Evolutionary conservation across 306 rosid genomes (phyloP).

Genomic region (Echinosophora koreensis): DNA sequence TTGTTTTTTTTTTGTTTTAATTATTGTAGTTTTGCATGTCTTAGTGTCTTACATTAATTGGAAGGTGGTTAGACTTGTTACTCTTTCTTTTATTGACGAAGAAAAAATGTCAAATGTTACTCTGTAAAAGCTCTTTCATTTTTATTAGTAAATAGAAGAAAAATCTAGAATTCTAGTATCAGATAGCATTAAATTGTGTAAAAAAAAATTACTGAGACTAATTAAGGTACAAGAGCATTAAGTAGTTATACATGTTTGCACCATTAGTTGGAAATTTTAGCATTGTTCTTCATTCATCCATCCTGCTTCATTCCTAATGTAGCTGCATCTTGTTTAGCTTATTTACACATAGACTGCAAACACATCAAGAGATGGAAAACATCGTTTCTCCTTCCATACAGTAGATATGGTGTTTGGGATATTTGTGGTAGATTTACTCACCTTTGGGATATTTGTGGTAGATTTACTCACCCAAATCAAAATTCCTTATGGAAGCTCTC

Average conservation of each 20-base stretch:
- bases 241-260: constrained; percentile 30
- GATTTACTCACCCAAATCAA: neutral
- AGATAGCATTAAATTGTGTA: constrained; percentile 9
- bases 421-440: neutral
- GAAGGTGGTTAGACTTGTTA: neutral
- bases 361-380: constrained; percentile 22
- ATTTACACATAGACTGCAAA: constrained; percentile 7
- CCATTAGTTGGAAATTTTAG: constrained; percentile 11
- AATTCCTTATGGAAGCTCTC: neutral
- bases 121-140: neutral
- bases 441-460: neutral
- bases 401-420: neutral
- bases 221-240: constrained; percentile 2
- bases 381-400: neutral
- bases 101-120: neutral
- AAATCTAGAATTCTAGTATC: neutral
- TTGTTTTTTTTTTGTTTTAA: neutral
- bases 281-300: neutral
- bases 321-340: constrained; percentile 17
- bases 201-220: neutral
- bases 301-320: constrained; percentile 4
- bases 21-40: constrained; percentile 7
- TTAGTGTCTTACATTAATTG: neutral
- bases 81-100: neutral
- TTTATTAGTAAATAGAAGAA: neutral